phyloP scores from a whole-genome alignment of 2,329 filamentous ascomycete species.

The Ophiocordyceps camponoti-saundersi region DNA sequence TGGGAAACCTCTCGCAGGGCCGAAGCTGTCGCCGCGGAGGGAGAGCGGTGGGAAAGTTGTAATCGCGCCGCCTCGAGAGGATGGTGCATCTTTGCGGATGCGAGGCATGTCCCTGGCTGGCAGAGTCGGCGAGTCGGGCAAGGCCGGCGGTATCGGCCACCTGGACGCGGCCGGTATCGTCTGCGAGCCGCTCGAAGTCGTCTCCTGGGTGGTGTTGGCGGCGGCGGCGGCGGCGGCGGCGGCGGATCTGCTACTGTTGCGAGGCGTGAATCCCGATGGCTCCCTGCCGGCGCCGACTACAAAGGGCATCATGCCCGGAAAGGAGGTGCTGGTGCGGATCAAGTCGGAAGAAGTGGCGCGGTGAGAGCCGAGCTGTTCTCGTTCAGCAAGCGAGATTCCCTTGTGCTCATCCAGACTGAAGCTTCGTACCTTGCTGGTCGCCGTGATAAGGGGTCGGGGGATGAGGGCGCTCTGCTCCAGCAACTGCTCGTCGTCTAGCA shows the following conservation, averaged over 20 bases:
- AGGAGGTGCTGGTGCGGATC: too few relatives aligned
- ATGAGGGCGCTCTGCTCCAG: background rate
- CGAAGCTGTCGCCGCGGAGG: background rate
- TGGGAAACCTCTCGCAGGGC: background rate
- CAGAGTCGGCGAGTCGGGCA: slow-evolving; percentile 2
- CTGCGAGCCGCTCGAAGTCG: background rate
- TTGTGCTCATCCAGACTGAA: background rate
- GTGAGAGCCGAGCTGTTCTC: background rate
- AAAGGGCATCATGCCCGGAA: background rate
- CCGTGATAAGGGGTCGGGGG: background rate
- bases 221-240: background rate
- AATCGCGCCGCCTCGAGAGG: background rate
- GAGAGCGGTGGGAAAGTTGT: background rate
- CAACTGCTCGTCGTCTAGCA: background rate
- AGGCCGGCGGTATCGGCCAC: background rate
- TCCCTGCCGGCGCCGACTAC: background rate
- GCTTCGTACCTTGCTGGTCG: background rate
- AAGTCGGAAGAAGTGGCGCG: background rate
- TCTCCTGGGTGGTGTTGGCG: too few relatives aligned
- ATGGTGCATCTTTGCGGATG: background rate
- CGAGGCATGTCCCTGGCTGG: background rate
- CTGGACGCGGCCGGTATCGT: background rate
- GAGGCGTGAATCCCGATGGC: background rate
- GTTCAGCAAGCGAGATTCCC: background rate
- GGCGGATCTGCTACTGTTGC: background rate